A percentile compares a stretch with the other conserved stretches of the same genome.
Evolutionary conservation across 139 green algal species (phyloP).

Genomic region (Chlorella sp.): DNA sequence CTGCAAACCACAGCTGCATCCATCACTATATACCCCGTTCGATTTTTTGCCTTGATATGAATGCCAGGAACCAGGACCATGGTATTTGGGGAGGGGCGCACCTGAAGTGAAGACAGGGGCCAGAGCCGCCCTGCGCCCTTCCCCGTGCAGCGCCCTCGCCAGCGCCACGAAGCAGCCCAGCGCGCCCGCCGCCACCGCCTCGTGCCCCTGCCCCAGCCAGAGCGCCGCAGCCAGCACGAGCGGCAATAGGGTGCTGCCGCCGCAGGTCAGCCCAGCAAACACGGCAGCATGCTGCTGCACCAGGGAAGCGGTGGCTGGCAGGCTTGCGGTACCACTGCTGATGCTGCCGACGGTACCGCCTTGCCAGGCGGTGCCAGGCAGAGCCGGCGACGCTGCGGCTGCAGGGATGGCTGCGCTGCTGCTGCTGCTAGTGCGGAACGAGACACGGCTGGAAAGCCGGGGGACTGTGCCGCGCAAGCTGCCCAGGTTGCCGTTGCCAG

Average conservation of each 20-base stretch:
- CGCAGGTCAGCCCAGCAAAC: background rate
- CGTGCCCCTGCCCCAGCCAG: background rate
- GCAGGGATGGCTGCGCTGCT: background rate
- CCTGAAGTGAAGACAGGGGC: conserved; percentile 5
- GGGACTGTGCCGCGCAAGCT: background rate
- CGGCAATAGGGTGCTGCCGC: background rate
- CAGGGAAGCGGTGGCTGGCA: background rate
- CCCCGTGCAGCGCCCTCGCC: background rate
- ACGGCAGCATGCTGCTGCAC: background rate
- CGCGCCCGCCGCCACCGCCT: conserved; percentile 2
- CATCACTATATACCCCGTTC: too few species aligned
- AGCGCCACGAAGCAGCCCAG: background rate
- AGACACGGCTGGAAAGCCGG: background rate
- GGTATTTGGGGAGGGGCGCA: background rate
- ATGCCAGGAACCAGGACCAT: too few species aligned
- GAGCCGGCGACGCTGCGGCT: background rate
- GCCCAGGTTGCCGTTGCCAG: background rate
- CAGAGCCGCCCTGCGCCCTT: background rate
- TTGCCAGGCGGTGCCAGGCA: background rate
- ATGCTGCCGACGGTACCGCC: background rate
- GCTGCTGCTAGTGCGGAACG: conserved; percentile 4
- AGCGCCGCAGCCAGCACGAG: background rate
- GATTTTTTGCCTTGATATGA: too few species aligned
- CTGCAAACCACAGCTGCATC: background rate
- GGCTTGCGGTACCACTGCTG: background rate